Percentiles rank a stretch among this genome's conserved stretches.
Conservation (phyloP, 2,329 filamentous ascomycete genomes). For the Tolypocladium sp. region DNA sequence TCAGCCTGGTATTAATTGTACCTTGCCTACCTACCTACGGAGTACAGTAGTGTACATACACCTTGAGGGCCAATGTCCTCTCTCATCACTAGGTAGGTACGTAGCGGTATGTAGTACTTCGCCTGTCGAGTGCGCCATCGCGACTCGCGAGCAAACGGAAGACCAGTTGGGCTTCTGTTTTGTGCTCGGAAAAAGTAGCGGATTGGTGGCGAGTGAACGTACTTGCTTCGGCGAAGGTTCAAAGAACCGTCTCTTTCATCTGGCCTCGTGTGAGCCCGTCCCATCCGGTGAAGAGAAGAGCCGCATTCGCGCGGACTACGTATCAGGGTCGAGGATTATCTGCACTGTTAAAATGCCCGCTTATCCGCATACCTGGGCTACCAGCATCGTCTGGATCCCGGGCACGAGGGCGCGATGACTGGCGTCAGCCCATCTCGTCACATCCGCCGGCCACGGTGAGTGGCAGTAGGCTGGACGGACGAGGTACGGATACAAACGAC, state of each 20-base stretch:
- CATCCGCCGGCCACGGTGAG: background rate
- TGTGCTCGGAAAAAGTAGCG: background rate
- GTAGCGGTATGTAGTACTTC: no score
- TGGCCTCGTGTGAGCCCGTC: background rate
- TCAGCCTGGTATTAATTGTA: no score
- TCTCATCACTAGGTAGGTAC: background rate
- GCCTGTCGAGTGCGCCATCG: background rate
- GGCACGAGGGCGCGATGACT: background rate
- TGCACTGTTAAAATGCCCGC: background rate
- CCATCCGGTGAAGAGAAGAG: background rate
- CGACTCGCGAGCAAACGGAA: background rate
- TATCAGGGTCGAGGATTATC: background rate
- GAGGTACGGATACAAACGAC: no score
- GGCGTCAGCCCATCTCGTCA: background rate
- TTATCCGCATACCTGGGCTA: background rate
- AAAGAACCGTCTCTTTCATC: background rate
- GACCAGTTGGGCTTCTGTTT: background rate
- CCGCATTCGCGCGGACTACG: background rate
- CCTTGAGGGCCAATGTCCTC: background rate
- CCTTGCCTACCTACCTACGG: no score
- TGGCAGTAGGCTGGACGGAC: background rate
- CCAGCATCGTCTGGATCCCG: no score
- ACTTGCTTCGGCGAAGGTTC: background rate
- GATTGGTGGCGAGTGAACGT: background rate
- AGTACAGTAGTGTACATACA: no score